These are phyloP conservation scores for Yamadazyma mexicana DNA, from an alignment of 1,139 yeast genomes.

Conservation along the genomic window DNA sequence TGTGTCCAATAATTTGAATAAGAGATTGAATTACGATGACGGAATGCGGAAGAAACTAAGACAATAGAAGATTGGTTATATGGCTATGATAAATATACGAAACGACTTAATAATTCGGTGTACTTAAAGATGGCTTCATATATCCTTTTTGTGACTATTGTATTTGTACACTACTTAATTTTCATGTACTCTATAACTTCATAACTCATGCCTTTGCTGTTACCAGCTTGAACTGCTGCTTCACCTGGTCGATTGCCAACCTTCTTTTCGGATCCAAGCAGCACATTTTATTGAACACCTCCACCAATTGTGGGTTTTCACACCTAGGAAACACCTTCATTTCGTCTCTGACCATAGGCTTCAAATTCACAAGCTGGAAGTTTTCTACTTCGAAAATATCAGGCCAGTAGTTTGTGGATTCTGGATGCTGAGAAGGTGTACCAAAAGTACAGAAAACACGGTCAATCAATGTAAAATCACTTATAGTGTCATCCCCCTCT, in stretches of 20 bases:
- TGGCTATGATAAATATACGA: too few species aligned
- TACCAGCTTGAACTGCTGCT: neutral
- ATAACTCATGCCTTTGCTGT: neutral
- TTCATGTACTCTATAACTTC: too few species aligned
- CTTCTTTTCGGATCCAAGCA: conserved; percentile 20
- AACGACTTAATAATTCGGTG: too few species aligned
- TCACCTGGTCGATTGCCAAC: neutral
- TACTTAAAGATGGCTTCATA: too few species aligned
- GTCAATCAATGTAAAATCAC: conserved; percentile 67
- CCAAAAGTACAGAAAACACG: conserved; percentile 69
- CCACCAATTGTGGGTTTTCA: conserved; percentile 10
- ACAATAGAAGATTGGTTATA: conserved; percentile 1
- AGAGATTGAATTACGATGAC: conserved; percentile 30
- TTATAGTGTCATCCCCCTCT: conserved; percentile 33
- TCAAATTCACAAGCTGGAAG: conserved; percentile 31
- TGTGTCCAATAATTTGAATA: conserved; percentile 24
- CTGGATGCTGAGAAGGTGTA: conserved; percentile 61
- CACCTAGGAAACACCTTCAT: conserved; percentile 30
- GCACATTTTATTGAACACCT: conserved; percentile 14
- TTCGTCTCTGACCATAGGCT: conserved; percentile 10
- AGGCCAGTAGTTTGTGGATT: conserved; percentile 33
- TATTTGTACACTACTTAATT: too few species aligned
- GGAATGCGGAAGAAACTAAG: conserved; percentile 24
- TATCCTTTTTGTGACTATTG: too few species aligned
- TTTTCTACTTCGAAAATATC: conserved; percentile 32